Conservation (phyloP, 306 rosid species). For the Cercis canadensis region DNA sequence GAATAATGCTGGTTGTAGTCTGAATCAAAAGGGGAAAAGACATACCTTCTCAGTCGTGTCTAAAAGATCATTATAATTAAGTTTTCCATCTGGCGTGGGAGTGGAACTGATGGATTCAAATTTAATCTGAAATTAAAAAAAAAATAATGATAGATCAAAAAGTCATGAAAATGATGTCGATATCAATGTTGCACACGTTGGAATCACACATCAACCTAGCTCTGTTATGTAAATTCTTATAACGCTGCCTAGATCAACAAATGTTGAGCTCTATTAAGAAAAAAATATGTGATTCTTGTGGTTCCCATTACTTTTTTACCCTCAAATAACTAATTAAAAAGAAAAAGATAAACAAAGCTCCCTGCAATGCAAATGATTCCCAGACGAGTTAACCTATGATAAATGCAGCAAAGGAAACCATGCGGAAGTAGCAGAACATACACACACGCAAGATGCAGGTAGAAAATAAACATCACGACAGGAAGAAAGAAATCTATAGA, state of each 20-base stretch:
- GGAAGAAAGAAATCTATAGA: background rate
- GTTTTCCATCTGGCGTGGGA: constrained; percentile 81
- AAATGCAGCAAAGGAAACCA: constrained; percentile 26
- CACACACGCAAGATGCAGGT: constrained; percentile 30
- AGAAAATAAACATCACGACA: constrained; percentile 21
- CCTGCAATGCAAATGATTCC: background rate
- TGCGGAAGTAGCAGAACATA: background rate
- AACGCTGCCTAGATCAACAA: background rate
- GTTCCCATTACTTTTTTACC: background rate
- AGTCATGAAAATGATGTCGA: background rate
- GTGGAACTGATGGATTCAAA: constrained; percentile 62
- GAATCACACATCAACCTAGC: background rate
- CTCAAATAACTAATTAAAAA: background rate
- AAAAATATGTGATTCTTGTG: background rate
- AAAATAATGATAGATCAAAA: constrained; percentile 26
- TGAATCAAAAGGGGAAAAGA: constrained; percentile 5
- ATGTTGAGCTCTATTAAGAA: background rate
- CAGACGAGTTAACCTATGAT: constrained; percentile 3
- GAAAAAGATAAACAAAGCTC: background rate
- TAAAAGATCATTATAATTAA: constrained; percentile 64
- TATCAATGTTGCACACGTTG: constrained; percentile 28
- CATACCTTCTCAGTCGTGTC: constrained; percentile 63
- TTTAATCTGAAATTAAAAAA: constrained; percentile 54
- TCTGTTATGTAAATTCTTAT: constrained; percentile 9
- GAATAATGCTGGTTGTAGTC: background rate